Percentiles rank a stretch among this genome's conserved stretches.
Evolutionary conservation across 2,329 filamentous ascomycete genomes (phyloP).

Genomic region (Didymella lethalis): DNA sequence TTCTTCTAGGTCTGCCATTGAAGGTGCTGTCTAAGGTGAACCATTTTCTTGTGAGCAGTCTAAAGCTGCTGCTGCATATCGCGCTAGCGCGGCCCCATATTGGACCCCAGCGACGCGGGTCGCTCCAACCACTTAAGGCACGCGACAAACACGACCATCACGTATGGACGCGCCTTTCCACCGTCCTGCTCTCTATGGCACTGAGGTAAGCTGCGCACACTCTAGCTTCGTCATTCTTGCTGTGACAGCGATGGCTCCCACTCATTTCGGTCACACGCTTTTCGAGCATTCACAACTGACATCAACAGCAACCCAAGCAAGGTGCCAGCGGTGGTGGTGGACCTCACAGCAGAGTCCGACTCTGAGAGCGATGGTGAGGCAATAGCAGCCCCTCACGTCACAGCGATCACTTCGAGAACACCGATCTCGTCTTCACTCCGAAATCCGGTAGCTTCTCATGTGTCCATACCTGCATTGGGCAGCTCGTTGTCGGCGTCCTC

Average conservation of each 20-base stretch:
- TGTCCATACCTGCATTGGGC: neutral
- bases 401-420: neutral
- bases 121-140: slow-evolving; percentile 27
- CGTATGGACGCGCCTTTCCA: slow-evolving; percentile 32
- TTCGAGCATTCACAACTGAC: slow-evolving; percentile 22
- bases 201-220: slow-evolving; percentile 26
- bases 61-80: neutral
- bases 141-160: slow-evolving; percentile 29
- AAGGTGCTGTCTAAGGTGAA: neutral
- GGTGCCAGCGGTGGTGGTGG: slow-evolving; percentile 27
- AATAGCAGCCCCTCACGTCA: too few relatives aligned
- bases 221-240: neutral
- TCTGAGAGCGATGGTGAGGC: slow-evolving; percentile 17
- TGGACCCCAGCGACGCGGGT: slow-evolving; percentile 13
- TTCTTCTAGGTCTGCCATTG: neutral
- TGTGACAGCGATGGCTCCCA: too few relatives aligned
- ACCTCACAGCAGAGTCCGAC: slow-evolving; percentile 36
- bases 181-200: slow-evolving; percentile 22
- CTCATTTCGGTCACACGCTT: neutral
- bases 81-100: slow-evolving; percentile 12
- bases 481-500: slow-evolving; percentile 3
- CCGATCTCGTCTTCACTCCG: neutral
- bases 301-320: slow-evolving; percentile 28
- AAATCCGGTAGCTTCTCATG: neutral
- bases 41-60: neutral